phyloP scores from a whole-genome alignment of 169 alveolate genomes.

The Toxoplasma gondii region DNA sequence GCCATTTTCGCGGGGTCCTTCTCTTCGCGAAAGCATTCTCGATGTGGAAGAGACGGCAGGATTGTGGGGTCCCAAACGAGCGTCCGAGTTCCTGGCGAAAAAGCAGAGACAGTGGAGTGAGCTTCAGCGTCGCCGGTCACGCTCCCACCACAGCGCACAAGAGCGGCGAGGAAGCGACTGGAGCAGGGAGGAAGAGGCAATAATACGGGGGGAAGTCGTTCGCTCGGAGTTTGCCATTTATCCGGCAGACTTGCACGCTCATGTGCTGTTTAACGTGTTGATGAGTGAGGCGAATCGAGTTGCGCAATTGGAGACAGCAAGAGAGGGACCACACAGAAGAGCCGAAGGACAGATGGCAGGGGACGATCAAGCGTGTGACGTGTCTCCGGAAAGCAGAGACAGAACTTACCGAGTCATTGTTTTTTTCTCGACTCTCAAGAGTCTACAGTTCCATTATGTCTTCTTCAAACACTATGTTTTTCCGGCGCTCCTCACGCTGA shows the following conservation, averaged over 20 bases:
- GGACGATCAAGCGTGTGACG: not conserved
- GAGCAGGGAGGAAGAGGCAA: not conserved
- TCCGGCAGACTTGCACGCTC: constrained; percentile 63
- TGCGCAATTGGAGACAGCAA: not conserved
- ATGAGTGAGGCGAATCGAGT: constrained; percentile 44
- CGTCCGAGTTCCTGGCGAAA: constrained; percentile 47
- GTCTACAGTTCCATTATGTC: constrained; percentile 62
- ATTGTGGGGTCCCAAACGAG: constrained; percentile 66
- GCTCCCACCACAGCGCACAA: not conserved
- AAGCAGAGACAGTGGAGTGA: constrained; percentile 11
- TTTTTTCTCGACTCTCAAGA: constrained; percentile 34
- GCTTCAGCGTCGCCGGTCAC: not conserved
- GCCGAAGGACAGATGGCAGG: not conserved
- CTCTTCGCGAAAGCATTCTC: not conserved
- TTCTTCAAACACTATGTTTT: constrained; percentile 51
- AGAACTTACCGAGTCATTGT: not conserved
- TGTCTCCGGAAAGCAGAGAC: not conserved
- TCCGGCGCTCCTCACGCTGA: not conserved
- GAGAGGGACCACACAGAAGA: not conserved
- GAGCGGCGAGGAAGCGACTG: not conserved
- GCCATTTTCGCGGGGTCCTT: not conserved
- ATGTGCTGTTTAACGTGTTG: constrained; percentile 38
- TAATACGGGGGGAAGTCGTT: not conserved
- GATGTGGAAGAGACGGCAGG: not conserved
- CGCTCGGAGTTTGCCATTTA: constrained; percentile 44